Base-by-base conservation (phyloP, 2,329 filamentous ascomycete species). In the Diatrype stigma region DNA sequence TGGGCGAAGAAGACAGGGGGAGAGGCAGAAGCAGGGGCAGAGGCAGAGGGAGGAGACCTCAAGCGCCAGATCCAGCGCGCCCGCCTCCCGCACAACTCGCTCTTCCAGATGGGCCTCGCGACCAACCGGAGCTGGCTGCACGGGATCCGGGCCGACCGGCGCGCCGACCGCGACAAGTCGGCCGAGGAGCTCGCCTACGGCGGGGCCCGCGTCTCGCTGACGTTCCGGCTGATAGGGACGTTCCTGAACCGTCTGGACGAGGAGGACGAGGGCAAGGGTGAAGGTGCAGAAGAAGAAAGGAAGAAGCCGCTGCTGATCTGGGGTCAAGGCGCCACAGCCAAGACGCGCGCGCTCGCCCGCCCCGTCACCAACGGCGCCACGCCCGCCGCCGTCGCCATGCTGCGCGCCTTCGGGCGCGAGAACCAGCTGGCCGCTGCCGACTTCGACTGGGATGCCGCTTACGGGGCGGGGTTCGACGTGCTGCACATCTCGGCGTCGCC, bases 71-170 rank as follows among this genome's bases (percentile, higher is more conserved):
- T 79, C 1, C 82, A 89, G 60, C 86, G 88, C 46, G 82, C 91
- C 2, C 76, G 76, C 1, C 77, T 99, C 53, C 89, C 91, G 1
- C 92, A 97, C 66, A 95, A 96, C 67, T 96, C 90, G 1, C 82
- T 96, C 56, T 91, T 92, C 63, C 79, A 87, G 45, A 86, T 97
- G 68, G 92, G 92, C 3, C 75, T 90, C 17, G 67, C 75, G 37
- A 96, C 91, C 1, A 99, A 99, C 64, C 83, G 80, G 71, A 80
- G 84, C 59, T 97, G 92, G 90, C 79, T 96, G 11, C 94, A 99
- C 71, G 85, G 85, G n/a, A 96, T 99, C 65, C 85, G 87, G 46
- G 84, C 88, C 42, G 94, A 99, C 70, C 95, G 92, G 66, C 83
- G 94, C 23, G 73, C 80, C 1, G 70, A 75, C 1, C 70, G 74